phyloP scores from a whole-genome alignment of 2,329 filamentous ascomycete species.

The Epichloe sibirici region DNA sequence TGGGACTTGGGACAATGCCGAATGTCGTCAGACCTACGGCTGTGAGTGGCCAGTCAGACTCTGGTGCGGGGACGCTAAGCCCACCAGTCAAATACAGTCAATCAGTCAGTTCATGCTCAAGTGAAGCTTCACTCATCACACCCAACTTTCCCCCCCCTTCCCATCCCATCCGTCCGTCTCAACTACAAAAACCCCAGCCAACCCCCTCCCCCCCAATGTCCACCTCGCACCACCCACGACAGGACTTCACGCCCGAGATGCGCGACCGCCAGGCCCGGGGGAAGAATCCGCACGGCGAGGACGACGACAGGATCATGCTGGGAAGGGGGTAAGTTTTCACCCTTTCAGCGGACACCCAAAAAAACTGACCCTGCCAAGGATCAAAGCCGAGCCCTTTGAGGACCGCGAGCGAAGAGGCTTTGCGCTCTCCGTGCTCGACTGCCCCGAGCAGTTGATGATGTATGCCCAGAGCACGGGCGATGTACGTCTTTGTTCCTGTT shows the following conservation, averaged over 20 bases:
- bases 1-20: too few species aligned
- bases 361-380: not conserved
- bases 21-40: not conserved
- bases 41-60: not conserved
- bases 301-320: slow-evolving; percentile 3
- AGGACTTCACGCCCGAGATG: slow-evolving; percentile 30
- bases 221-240: not conserved
- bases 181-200: too few species aligned
- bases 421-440: slow-evolving; percentile 42
- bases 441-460: slow-evolving; percentile 47
- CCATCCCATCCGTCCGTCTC: too few species aligned
- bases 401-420: slow-evolving; percentile 32
- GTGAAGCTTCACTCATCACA: too few species aligned
- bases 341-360: not conserved
- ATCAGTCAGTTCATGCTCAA: too few species aligned
- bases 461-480: slow-evolving; percentile 41
- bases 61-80: too few species aligned
- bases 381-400: slow-evolving; percentile 26
- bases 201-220: not conserved
- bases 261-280: slow-evolving; percentile 45
- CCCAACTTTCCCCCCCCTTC: too few species aligned
- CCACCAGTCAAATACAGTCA: too few species aligned
- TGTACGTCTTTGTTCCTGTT: slow-evolving; percentile 26
- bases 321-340: not conserved
- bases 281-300: slow-evolving; percentile 36